These are phyloP conservation scores for Cadophora gregata DNA, from an alignment of 2,329 filamentous ascomycete species.

Conservation along the genomic window DNA sequence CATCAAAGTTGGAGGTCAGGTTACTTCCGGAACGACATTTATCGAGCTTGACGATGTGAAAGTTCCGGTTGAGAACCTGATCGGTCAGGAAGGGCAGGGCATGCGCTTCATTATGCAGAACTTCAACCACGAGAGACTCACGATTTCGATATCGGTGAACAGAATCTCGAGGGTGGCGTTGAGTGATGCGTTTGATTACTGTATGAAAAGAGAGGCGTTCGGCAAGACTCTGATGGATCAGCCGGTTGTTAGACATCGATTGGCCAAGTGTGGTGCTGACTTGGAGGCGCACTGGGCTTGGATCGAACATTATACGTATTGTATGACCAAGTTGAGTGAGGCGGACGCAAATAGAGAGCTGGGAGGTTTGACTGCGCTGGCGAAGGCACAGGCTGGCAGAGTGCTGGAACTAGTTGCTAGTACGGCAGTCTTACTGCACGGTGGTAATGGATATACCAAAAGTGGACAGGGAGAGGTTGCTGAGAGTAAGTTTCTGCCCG, in stretches of 20 bases:
- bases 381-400: conserved; percentile 75
- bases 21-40: conserved; percentile 72
- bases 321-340: conserved; percentile 66
- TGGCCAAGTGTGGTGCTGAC: conserved; percentile 72
- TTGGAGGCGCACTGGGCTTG: conserved; percentile 75
- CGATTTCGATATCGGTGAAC: conserved; percentile 68
- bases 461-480: conserved; percentile 73
- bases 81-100: conserved; percentile 72
- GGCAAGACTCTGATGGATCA: conserved; percentile 74
- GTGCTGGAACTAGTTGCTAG: conserved; percentile 75
- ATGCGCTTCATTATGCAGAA: conserved; percentile 81
- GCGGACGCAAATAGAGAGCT: conserved; percentile 66
- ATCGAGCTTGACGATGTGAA: conserved; percentile 79
- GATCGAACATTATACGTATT: conserved; percentile 74
- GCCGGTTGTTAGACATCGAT: conserved; percentile 74
- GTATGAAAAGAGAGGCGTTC: conserved; percentile 70
- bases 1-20: conserved; percentile 69
- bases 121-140: conserved; percentile 79
- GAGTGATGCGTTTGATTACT: conserved; percentile 64
- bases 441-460: conserved; percentile 74
- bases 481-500: conserved; percentile 63
- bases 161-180: conserved; percentile 67
- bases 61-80: conserved; percentile 72
- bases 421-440: conserved; percentile 73
- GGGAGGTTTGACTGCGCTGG: conserved; percentile 73